Percentiles rank a stretch among this genome's conserved stretches.
These are phyloP conservation scores for Lumnitzera littorea DNA, from an alignment of 345 rosid genomes.

Conservation along the genomic window DNA sequence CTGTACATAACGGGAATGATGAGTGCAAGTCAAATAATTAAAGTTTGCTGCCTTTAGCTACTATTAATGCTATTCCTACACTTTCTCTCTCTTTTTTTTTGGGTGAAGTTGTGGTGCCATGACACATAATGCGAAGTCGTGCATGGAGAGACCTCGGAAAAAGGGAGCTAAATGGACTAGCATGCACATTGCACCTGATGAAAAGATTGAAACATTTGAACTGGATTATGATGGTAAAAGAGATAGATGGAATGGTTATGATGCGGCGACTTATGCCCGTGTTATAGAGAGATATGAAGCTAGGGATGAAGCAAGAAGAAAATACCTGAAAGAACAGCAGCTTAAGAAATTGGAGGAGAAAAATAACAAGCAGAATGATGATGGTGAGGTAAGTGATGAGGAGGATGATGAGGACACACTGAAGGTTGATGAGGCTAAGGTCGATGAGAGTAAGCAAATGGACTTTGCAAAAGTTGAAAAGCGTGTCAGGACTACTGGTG, in stretches of 20 bases:
- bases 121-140: slow-evolving; percentile 64
- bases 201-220: slow-evolving; percentile 70
- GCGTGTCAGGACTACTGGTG: slow-evolving; percentile 94
- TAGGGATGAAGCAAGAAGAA: slow-evolving; percentile 69
- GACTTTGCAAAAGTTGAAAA: slow-evolving; percentile 96
- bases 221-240: slow-evolving; percentile 88
- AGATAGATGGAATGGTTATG: slow-evolving; percentile 89
- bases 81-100: not conserved
- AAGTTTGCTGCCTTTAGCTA: not conserved
- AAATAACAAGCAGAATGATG: slow-evolving; percentile 39
- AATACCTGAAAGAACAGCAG: slow-evolving; percentile 65
- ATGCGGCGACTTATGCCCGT: slow-evolving; percentile 53
- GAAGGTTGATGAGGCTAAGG: slow-evolving; percentile 86
- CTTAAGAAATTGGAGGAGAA: slow-evolving; percentile 75
- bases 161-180: slow-evolving; percentile 66
- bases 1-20: no score
- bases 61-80: not conserved
- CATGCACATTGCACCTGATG: slow-evolving; percentile 79
- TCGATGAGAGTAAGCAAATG: slow-evolving; percentile 90
- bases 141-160: slow-evolving; percentile 80
- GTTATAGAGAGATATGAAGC: slow-evolving; percentile 79
- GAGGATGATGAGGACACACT: slow-evolving; percentile 71
- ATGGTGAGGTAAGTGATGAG: slow-evolving; percentile 44
- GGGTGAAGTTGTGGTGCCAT: slow-evolving; percentile 76
- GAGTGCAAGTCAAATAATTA: not conserved